Conservation (phyloP, 2,329 filamentous ascomycete genomes). For the Apiospora aurea region DNA sequence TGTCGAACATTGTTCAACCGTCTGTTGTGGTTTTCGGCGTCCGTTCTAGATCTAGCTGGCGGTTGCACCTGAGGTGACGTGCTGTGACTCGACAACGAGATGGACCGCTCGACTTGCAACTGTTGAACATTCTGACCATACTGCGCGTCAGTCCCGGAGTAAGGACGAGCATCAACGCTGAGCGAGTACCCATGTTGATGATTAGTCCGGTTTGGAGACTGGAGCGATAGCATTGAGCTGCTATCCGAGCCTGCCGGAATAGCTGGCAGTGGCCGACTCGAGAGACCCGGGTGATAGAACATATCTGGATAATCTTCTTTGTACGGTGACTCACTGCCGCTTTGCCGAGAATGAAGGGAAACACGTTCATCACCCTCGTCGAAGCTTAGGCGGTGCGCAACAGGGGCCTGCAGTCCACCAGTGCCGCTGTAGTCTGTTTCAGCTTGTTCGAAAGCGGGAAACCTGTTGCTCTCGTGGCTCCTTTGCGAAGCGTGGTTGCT, state of each 20-base stretch:
- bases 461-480: conserved; percentile 50
- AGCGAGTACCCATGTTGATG: conserved; percentile 59
- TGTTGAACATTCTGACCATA: conserved; percentile 53
- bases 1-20: conserved; percentile 56
- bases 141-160: conserved; percentile 59
- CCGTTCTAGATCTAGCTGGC: conserved; percentile 92
- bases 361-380: conserved; percentile 88
- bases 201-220: conserved; percentile 53
- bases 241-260: conserved; percentile 69
- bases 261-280: conserved; percentile 68
- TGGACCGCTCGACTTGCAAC: conserved; percentile 70
- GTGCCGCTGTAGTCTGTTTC: conserved; percentile 88
- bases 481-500: conserved; percentile 44
- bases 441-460: conserved; percentile 62
- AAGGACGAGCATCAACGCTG: conserved; percentile 53
- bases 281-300: conserved; percentile 89
- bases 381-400: conserved; percentile 79
- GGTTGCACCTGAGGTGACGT: conserved; percentile 80
- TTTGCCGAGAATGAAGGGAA: conserved; percentile 62
- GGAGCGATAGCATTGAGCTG: conserved; percentile 57
- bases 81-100: conserved; percentile 83
- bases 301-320: conserved; percentile 85
- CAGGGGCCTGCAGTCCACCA: conserved; percentile 84
- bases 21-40: conserved; percentile 74
- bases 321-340: conserved; percentile 69